Conservation (phyloP, 352 stramenopile species). For the Phytophthora agathidicida region DNA sequence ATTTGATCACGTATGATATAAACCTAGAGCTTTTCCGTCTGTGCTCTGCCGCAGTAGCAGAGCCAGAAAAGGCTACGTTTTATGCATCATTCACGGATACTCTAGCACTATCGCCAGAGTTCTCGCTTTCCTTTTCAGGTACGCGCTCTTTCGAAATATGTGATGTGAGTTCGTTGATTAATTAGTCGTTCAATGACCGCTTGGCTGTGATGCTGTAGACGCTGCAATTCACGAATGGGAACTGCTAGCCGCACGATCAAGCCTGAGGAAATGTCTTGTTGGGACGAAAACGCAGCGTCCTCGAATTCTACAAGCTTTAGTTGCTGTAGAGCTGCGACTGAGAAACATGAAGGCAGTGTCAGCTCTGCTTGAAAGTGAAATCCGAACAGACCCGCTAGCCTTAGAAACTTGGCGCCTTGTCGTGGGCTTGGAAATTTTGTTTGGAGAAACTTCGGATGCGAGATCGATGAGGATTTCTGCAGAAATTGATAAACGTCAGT, state of each 20-base stretch:
- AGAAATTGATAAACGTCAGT: slow-evolving; percentile 42
- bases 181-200: background rate
- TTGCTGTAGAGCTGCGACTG: slow-evolving; percentile 46
- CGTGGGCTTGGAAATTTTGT: slow-evolving; percentile 58
- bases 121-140: slow-evolving; percentile 58
- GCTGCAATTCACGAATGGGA: slow-evolving; percentile 54
- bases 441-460: slow-evolving; percentile 37
- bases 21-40: slow-evolving; percentile 49
- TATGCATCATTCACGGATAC: slow-evolving; percentile 40
- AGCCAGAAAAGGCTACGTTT: slow-evolving; percentile 36
- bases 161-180: background rate
- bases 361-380: slow-evolving; percentile 35
- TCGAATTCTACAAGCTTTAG: slow-evolving; percentile 41
- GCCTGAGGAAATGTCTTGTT: slow-evolving; percentile 38
- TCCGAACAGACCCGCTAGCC: slow-evolving; percentile 42
- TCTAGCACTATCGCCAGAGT: slow-evolving; percentile 40
- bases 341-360: slow-evolving; percentile 52
- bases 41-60: slow-evolving; percentile 34
- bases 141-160: slow-evolving; percentile 3
- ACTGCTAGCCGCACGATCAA: slow-evolving; percentile 43
- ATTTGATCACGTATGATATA: slow-evolving; percentile 34
- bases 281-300: slow-evolving; percentile 37
- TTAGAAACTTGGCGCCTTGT: slow-evolving; percentile 57
- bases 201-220: slow-evolving; percentile 27
- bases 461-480: slow-evolving; percentile 32